Evolutionary conservation across 768 basidiomycete species (phyloP), one percentile per base, ranked within the genome.

Genomic region (Russula sp.): DNA sequence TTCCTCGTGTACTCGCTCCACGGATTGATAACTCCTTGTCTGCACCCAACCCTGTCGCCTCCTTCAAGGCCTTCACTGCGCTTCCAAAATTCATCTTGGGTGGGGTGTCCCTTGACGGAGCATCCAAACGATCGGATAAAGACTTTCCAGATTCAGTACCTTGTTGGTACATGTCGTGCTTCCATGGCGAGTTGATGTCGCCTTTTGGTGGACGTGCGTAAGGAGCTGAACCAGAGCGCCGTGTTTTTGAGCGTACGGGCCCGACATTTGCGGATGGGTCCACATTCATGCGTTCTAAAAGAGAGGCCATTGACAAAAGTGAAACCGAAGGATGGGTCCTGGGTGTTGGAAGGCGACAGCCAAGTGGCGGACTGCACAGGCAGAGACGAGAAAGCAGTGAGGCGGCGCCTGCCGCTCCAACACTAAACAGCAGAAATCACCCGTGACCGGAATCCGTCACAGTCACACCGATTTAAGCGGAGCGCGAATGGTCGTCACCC

Each of bases 21-120:
- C 64, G 66, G 39, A 67, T 67, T 8, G 66, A 67, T 47, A 67
- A 29, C 18, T 60, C 63, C 1, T 55, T 57, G 42, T 58, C 59
- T 6, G 51, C 32, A 36, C 48, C 43, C 4, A 36, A 29, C 43
- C 64, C 64, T 8, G 66, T 64, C 14, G 66, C 66, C 22, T 65
- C 66, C 45, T 59, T 53, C 54, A 66, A 25, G n/a, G 66, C 66
- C 45, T 49, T 61, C 32, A 49, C 60, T 18, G 60, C 66, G 22
- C 49, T n/a, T 32, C 64, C 66, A 54, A 65, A 66, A 25, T 67
- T 65, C 60, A 67, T 62, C 58, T 65, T 67, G 25, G 64, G 64
- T 4, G 66, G 64, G 3, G 48, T 4, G 34, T 58, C 58, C 35
- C 29, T 54, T 20, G 39, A 48, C 6, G 60, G 56, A 8, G 52